Conservation (phyloP, 139 green algal species). For the Trebouxia sp. region DNA sequence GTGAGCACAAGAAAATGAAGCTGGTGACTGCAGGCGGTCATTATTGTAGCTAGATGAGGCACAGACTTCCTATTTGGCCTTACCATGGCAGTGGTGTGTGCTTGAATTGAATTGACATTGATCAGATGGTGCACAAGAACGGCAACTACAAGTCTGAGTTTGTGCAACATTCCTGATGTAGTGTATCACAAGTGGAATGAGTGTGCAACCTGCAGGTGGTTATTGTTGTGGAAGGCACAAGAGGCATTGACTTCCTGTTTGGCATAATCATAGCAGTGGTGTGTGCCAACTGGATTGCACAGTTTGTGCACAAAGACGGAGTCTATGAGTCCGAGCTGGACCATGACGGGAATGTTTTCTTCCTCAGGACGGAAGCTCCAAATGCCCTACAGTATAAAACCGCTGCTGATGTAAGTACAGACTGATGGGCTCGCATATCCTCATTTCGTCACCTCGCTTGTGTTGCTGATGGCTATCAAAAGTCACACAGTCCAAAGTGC, state of each 20-base stretch:
- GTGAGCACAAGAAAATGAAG: no score
- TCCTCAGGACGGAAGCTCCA: constrained; percentile 76
- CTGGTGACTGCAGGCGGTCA: no score
- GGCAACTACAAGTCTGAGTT: no score
- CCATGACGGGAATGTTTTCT: constrained; percentile 75
- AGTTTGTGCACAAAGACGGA: constrained; percentile 77
- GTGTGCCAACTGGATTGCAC: constrained; percentile 80
- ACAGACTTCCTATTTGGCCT: no score
- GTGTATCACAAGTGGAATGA: no score
- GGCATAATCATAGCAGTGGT: constrained; percentile 83
- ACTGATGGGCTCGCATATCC: neutral
- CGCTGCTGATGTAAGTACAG: constrained; percentile 32
- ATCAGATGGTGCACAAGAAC: no score
- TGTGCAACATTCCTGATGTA: no score
- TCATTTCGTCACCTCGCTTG: neutral
- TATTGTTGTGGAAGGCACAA: constrained; percentile 66
- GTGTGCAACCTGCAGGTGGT: constrained; percentile 33
- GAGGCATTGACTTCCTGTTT: constrained; percentile 81
- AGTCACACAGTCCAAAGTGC: neutral
- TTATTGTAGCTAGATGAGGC: no score
- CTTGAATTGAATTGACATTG: no score
- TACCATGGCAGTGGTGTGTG: no score
- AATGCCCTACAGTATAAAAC: constrained; percentile 59
- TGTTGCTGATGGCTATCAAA: neutral
- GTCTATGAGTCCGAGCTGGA: constrained; percentile 92